Base-by-base conservation (phyloP, 2,329 filamentous ascomycete genomes). In the Ilyonectria sp. region DNA sequence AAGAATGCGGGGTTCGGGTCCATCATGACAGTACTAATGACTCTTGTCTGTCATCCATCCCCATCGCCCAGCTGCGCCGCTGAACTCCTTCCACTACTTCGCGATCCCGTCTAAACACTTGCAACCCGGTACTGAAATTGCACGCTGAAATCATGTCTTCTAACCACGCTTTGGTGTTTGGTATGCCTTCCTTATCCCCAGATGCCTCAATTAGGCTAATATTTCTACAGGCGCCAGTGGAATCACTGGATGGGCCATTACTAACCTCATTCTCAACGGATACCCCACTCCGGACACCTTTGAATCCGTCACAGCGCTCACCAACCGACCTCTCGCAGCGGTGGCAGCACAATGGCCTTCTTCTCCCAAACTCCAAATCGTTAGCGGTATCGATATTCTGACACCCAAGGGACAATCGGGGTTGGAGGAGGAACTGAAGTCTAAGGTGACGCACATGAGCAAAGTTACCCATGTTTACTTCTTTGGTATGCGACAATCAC, bases 241-340 rank as follows among this genome's bases (percentile, higher is more conserved):
- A n/a, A 83, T 86, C 59, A 82, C 82, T 3, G 84, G 84, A 43
- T 86, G 84, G 84, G 81, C 84, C 7, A 81, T 86, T 59, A 82
- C 84, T 17, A 86, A 85, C 58, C 79, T 83, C 59, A 82, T 86
- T 44, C 75, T 86, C 13, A 75, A 82, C 50, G 82, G 78, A 58
- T 86, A 86, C 65, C 85, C 84, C 4, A 78, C 75, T 23, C 78
- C 80, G n/a, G 79, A 81, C 60, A 77, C 75, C 4, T 86, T 85
- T 71, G 78, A 72, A 26, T 82, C 80, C 37, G 82, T 86, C 6
- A 82, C 83, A 13, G 85, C 84, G 8, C 79, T 86, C 54, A 84
- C 84, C 2, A 86, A 86, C 65, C 78, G 84, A 21, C 83, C 84
- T 2, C 64, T 80, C 46, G 71, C 63, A 15, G 31, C 71, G 13